Conservation (phyloP, 805 yeast genomes). For the Suhomyces tanzawaensis region DNA sequence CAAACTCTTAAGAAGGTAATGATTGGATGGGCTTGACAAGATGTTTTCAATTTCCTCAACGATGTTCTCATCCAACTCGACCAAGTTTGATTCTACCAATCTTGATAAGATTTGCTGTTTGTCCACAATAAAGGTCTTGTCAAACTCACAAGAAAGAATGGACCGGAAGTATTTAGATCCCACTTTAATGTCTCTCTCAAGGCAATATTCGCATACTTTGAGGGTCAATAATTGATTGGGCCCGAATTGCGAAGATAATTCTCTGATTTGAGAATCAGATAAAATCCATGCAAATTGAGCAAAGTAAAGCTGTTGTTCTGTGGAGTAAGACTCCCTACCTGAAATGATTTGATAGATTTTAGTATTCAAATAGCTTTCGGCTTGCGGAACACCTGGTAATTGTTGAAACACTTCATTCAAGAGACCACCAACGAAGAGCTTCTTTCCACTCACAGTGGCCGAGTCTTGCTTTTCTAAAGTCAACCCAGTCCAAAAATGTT, state of each 20-base stretch:
- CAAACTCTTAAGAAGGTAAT: slow-evolving; percentile 15
- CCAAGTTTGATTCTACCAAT: slow-evolving; percentile 9
- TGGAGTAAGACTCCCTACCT: neutral
- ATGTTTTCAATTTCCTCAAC: slow-evolving; percentile 7
- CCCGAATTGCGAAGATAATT: slow-evolving; percentile 5
- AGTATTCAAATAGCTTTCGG: neutral
- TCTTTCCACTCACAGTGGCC: slow-evolving; percentile 16
- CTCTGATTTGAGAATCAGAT: slow-evolving; percentile 18
- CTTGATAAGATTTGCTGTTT: slow-evolving; percentile 7
- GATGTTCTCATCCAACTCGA: slow-evolving; percentile 8
- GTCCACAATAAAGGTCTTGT: neutral
- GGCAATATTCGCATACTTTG: slow-evolving; percentile 3
- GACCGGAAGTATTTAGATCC: neutral
- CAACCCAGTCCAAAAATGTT: slow-evolving; percentile 28
- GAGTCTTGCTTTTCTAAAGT: neutral
- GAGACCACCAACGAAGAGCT: slow-evolving; percentile 25
- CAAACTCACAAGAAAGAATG: neutral
- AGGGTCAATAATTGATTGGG: slow-evolving; percentile 2
- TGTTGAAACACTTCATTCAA: slow-evolving; percentile 38
- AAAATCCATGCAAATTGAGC: slow-evolving; percentile 27
- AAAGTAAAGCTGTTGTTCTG: slow-evolving; percentile 16
- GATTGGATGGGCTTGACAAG: slow-evolving; percentile 5
- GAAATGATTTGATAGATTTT: neutral
- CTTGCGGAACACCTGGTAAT: slow-evolving; percentile 12
- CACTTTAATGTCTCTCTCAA: slow-evolving; percentile 3